These are phyloP conservation scores for Trichocladium antarcticum DNA, from an alignment of 495 filamentous ascomycete species.

Conservation along the genomic window DNA sequence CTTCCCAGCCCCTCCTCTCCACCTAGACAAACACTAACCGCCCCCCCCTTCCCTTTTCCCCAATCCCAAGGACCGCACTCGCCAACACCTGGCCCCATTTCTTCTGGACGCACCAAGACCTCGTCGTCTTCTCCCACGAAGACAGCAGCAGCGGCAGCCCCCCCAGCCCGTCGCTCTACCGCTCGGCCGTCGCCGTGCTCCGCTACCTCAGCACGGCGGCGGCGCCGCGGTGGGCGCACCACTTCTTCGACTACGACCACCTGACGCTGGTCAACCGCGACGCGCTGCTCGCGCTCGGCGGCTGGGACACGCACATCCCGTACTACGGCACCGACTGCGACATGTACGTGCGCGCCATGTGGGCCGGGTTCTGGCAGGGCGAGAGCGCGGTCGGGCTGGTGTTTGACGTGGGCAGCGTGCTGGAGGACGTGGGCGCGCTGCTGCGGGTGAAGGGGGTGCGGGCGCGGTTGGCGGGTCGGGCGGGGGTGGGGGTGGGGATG, in stretches of 20 bases:
- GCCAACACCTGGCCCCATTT: slow-evolving; percentile 41
- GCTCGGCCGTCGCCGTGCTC: slow-evolving; percentile 35
- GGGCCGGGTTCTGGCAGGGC: slow-evolving; percentile 41
- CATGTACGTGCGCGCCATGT: slow-evolving; percentile 41
- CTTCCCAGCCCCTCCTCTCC: background rate
- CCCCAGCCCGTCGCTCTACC: slow-evolving; percentile 35
- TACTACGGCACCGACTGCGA: slow-evolving; percentile 44
- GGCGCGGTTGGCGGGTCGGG: slow-evolving; percentile 21
- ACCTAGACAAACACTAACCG: background rate
- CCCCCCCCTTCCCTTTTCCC: too few species aligned
- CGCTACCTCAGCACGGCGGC: slow-evolving; percentile 17
- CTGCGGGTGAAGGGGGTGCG: slow-evolving; percentile 27
- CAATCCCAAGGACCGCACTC: slow-evolving; percentile 30
- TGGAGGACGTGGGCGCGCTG: slow-evolving; percentile 39
- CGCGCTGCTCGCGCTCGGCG: slow-evolving; percentile 42
- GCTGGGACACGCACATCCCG: slow-evolving; percentile 52
- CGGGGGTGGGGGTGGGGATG: slow-evolving; percentile 11
- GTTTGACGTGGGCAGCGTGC: slow-evolving; percentile 37
- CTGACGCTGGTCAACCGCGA: slow-evolving; percentile 46
- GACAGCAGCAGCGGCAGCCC: slow-evolving; percentile 24
- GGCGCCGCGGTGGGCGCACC: slow-evolving; percentile 38
- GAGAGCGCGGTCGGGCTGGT: slow-evolving; percentile 37
- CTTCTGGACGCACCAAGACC: slow-evolving; percentile 53
- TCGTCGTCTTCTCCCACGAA: slow-evolving; percentile 41
- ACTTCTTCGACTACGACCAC: slow-evolving; percentile 48